Percentiles rank a stretch among this genome's conserved stretches.
These are phyloP conservation scores for Ogataea zsoltii DNA, from an alignment of 805 yeast genomes.

Conservation along the genomic window DNA sequence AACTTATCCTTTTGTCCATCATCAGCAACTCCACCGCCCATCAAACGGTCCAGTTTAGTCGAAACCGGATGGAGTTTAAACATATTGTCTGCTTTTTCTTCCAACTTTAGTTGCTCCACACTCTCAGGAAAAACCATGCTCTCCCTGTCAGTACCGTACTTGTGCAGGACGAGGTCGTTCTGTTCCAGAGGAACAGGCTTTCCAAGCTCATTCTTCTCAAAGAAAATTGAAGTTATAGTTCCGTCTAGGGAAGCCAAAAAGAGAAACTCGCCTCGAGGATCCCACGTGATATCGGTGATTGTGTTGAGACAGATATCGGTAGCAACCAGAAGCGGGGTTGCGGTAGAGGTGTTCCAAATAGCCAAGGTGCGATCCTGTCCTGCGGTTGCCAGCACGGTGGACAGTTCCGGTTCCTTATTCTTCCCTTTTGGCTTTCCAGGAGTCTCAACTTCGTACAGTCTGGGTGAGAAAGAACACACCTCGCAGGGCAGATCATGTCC, in stretches of 20 bases:
- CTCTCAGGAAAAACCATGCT: conserved; percentile 85
- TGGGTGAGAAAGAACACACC: conserved; percentile 73
- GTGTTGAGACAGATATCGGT: conserved; percentile 74
- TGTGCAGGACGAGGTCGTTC: conserved; percentile 67
- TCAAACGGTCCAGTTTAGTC: conserved; percentile 42
- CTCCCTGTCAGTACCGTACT: conserved; percentile 89
- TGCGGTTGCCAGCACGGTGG: conserved; percentile 88
- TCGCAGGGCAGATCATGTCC: conserved; percentile 89
- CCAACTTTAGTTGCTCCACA: conserved; percentile 71
- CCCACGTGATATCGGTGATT: conserved; percentile 89
- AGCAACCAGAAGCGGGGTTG: conserved; percentile 79
- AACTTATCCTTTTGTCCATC: conserved; percentile 1
- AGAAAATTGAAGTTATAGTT: conserved; percentile 63
- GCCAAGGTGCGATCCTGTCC: conserved; percentile 92
- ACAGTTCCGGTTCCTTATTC: conserved; percentile 30
- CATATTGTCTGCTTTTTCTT: conserved; percentile 51
- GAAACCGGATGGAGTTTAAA: conserved; percentile 18
- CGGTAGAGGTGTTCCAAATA: conserved; percentile 78
- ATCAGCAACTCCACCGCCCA: conserved; percentile 31
- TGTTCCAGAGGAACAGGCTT: conserved; percentile 58
- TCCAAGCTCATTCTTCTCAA: conserved; percentile 68
- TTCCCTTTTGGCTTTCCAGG: conserved; percentile 18
- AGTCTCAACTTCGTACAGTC: conserved; percentile 47
- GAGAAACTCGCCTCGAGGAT: conserved; percentile 73
- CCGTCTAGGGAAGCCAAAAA: conserved; percentile 86